Conservation (phyloP, 495 filamentous ascomycete genomes). For the Neurospora sp. region DNA sequence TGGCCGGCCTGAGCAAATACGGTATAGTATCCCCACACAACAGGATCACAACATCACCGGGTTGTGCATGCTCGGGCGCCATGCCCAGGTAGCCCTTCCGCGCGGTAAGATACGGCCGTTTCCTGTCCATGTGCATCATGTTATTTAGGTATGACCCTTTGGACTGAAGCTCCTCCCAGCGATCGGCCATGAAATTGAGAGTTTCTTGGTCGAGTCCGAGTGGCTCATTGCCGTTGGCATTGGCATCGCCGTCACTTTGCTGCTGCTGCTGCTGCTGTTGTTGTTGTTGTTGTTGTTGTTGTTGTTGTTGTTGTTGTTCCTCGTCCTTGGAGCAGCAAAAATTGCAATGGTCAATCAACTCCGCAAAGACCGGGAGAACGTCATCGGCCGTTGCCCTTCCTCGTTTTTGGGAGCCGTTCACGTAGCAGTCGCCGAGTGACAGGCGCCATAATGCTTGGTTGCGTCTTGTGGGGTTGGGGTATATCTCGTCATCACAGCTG, state of each 20-base stretch:
- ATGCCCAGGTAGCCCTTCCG: conserved; percentile 9
- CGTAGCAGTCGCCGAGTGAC: neutral
- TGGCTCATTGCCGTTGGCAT: neutral
- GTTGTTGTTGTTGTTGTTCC: neutral
- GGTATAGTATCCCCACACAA: conserved; percentile 8
- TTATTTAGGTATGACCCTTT: neutral
- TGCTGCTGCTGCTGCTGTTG: neutral
- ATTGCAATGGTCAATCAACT: neutral
- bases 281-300: neutral
- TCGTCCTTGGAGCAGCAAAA: neutral
- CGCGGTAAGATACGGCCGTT: conserved; percentile 4
- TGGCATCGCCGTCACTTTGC: neutral
- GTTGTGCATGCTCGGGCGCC: neutral
- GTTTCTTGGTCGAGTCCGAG: neutral
- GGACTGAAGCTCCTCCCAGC: neutral
- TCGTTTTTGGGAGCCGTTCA: neutral
- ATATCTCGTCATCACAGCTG: neutral
- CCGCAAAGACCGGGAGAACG: neutral
- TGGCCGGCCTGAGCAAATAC: conserved; percentile 7
- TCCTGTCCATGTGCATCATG: conserved; percentile 1
- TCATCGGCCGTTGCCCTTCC: neutral
- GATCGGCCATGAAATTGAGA: neutral
- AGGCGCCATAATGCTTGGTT: neutral
- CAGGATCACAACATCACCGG: conserved; percentile 6
- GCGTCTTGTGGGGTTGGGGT: neutral